These are phyloP conservation scores for Harringtonia lauricola DNA, from an alignment of 2,329 filamentous ascomycete genomes.

Conservation along the genomic window DNA sequence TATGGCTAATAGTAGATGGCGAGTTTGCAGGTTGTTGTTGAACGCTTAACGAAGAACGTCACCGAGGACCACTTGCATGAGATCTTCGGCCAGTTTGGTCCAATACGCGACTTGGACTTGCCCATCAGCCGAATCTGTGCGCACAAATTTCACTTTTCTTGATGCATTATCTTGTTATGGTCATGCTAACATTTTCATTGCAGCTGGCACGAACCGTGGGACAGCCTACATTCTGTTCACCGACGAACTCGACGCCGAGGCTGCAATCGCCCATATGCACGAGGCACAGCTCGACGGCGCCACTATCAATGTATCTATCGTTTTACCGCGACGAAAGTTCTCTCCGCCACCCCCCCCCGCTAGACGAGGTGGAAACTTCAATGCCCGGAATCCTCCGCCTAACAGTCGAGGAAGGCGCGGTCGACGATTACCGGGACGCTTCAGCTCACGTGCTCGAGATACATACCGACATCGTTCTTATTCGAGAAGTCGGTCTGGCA, in stretches of 20 bases:
- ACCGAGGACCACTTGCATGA: constrained; percentile 80
- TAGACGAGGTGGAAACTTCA: constrained; percentile 48
- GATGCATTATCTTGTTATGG: neutral
- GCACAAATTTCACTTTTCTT: constrained; percentile 17
- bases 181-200: neutral
- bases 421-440: constrained; percentile 15
- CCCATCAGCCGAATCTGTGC: constrained; percentile 80
- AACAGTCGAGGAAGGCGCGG: constrained; percentile 13
- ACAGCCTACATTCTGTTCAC: constrained; percentile 87
- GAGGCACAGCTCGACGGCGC: constrained; percentile 87
- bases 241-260: constrained; percentile 67
- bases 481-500: constrained; percentile 35
- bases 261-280: constrained; percentile 92
- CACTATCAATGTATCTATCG: constrained; percentile 76
- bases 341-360: constrained; percentile 67
- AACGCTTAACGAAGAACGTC: constrained; percentile 91
- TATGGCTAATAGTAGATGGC: constrained; percentile 1
- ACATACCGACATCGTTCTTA: constrained; percentile 49
- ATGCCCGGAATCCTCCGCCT: constrained; percentile 37
- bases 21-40: constrained; percentile 71
- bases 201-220: constrained; percentile 69
- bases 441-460: constrained; percentile 20
- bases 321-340: constrained; percentile 73
- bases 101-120: constrained; percentile 77
- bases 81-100: constrained; percentile 83